Evolutionary conservation across 768 basidiomycete genomes (phyloP).

Genomic region (Tylopilus subfusipes): DNA sequence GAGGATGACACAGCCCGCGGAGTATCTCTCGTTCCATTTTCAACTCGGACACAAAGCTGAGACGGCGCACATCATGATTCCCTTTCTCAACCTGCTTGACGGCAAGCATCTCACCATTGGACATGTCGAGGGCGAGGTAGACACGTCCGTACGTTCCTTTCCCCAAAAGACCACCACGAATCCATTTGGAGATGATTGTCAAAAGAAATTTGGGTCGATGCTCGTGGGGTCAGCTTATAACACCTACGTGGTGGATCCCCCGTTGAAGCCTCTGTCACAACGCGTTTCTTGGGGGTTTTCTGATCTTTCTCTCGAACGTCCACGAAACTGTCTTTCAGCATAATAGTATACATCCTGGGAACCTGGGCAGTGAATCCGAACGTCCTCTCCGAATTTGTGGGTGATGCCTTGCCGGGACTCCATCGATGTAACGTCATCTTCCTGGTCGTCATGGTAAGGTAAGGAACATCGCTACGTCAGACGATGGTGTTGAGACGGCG

Average conservation of each 20-base stretch:
- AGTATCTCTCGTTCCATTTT: slow-evolving; percentile 91
- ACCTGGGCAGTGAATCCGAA: too few species aligned
- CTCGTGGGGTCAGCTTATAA: neutral
- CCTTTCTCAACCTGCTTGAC: slow-evolving; percentile 97
- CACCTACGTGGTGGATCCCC: slow-evolving; percentile 57
- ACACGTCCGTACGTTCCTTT: slow-evolving; percentile 93
- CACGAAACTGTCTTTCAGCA: too few species aligned
- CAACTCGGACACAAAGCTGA: slow-evolving; percentile 81
- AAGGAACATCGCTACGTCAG: neutral
- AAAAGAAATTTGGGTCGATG: slow-evolving; percentile 11
- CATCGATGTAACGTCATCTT: neutral
- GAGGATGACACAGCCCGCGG: slow-evolving; percentile 89
- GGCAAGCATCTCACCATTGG: slow-evolving; percentile 95
- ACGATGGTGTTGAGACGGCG: neutral
- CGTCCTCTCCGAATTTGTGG: too few species aligned
- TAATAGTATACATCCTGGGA: too few species aligned
- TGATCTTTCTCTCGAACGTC: too few species aligned
- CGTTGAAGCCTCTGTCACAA: too few species aligned
- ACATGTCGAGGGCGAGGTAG: slow-evolving; percentile 90
- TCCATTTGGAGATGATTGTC: slow-evolving; percentile 87
- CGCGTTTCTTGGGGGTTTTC: neutral
- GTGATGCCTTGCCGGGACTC: neutral
- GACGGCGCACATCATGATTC: slow-evolving; percentile 75
- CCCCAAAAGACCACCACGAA: slow-evolving; percentile 91
- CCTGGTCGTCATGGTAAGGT: neutral